A percentile compares a stretch with the other conserved stretches of the same genome.
phyloP scores from a whole-genome alignment of 2,329 filamentous ascomycete species.

The Fusarium hostae region DNA sequence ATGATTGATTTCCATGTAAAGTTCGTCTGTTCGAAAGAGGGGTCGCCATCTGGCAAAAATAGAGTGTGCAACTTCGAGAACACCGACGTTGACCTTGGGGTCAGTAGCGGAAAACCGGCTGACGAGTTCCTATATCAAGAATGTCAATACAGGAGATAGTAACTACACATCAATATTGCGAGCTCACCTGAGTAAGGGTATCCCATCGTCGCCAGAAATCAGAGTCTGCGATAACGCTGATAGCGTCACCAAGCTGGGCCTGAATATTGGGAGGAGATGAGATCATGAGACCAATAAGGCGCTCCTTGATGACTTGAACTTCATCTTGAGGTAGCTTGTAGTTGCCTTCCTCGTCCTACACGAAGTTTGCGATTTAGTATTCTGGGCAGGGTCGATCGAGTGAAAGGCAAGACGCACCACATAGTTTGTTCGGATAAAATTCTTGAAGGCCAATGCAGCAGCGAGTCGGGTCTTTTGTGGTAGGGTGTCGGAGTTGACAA shows the following conservation, averaged over 20 bases:
- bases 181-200: constrained; percentile 82
- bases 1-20: constrained; percentile 97
- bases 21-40: constrained; percentile 89
- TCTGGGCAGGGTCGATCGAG: constrained; percentile 14
- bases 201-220: constrained; percentile 98
- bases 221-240: constrained; percentile 96
- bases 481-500: constrained; percentile 80
- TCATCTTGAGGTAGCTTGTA: constrained; percentile 88
- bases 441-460: constrained; percentile 96
- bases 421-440: constrained; percentile 95
- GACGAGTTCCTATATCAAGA: constrained; percentile 76
- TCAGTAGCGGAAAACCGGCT: constrained; percentile 85
- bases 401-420: constrained; percentile 65
- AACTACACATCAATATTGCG: background rate
- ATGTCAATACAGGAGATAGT: constrained; percentile 8
- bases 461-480: constrained; percentile 84
- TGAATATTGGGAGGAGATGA: constrained; percentile 87
- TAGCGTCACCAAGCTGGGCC: constrained; percentile 93
- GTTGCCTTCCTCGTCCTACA: constrained; percentile 88
- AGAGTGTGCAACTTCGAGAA: constrained; percentile 96
- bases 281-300: constrained; percentile 97
- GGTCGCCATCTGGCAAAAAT: constrained; percentile 98
- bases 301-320: constrained; percentile 90
- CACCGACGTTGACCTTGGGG: constrained; percentile 87
- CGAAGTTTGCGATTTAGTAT: constrained; percentile 33